These are phyloP conservation scores for Nigrospora sphaerica DNA, from an alignment of 2,329 filamentous ascomycete genomes.

Conservation along the genomic window DNA sequence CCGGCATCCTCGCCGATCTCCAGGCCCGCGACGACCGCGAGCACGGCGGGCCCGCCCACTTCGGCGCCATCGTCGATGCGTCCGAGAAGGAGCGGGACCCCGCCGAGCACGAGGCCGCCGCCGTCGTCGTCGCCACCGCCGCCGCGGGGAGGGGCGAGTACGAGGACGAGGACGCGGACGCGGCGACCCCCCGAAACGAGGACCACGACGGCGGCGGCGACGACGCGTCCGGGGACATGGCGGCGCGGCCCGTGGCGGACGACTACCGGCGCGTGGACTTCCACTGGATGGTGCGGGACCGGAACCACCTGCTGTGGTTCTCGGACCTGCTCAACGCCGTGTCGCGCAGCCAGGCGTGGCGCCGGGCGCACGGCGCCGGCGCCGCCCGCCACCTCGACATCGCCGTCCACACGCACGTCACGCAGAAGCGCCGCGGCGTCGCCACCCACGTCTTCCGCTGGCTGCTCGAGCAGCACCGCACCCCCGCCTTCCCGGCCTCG, in stretches of 20 bases:
- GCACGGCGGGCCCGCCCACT: constrained; percentile 1
- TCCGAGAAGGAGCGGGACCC: no score
- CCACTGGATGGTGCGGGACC: constrained; percentile 53
- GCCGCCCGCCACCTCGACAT: constrained; percentile 35
- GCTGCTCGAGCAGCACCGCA: constrained; percentile 49
- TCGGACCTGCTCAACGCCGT: constrained; percentile 47
- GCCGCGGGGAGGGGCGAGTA: no score
- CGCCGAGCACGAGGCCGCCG: no score
- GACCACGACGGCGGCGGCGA: no score
- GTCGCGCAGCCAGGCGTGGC: constrained; percentile 27
- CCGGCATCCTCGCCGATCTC: constrained; percentile 47
- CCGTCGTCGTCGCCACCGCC: no score
- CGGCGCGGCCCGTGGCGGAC: constrained; percentile 17
- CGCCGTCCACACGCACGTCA: constrained; percentile 49
- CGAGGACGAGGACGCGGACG: no score
- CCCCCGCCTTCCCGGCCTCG: constrained; percentile 40
- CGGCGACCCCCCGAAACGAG: no score
- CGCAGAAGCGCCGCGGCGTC: constrained; percentile 45
- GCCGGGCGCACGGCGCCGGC: constrained; percentile 22
- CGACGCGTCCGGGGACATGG: constrained; percentile 3
- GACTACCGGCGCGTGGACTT: constrained; percentile 48
- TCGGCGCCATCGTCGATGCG: no score
- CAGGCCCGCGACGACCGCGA: constrained; percentile 30
- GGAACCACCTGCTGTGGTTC: constrained; percentile 50
- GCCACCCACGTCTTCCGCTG: constrained; percentile 47